Conservation (phyloP, 306 rosid genomes). For the Astragalus membranaceus region DNA sequence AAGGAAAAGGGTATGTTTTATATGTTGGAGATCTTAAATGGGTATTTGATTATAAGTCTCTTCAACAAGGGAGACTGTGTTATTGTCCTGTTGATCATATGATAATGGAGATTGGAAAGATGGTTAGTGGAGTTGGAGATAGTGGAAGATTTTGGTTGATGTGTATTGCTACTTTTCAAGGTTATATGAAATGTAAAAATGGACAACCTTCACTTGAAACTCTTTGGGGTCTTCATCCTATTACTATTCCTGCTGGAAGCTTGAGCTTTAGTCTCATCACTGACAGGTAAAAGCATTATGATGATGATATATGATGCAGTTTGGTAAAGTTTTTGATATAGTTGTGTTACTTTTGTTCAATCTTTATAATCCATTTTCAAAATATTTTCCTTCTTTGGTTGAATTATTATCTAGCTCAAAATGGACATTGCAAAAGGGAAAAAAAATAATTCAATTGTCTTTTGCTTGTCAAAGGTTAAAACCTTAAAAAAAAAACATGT, state of each 20-base stretch:
- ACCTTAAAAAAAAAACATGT: not conserved
- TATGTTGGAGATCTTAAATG: constrained; percentile 86
- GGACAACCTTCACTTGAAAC: constrained; percentile 64
- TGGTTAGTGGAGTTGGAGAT: constrained; percentile 44
- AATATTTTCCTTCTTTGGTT: constrained; percentile 5
- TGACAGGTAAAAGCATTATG: constrained; percentile 49
- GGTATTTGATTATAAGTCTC: constrained; percentile 38
- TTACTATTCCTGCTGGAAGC: constrained; percentile 69
- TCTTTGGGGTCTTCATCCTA: constrained; percentile 84
- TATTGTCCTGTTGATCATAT: constrained; percentile 79
- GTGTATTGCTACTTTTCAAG: constrained; percentile 80
- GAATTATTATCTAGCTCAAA: not conserved
- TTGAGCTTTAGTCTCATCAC: constrained; percentile 72
- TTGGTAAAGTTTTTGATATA: constrained; percentile 31
- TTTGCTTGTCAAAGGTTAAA: constrained; percentile 20
- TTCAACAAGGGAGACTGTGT: constrained; percentile 28
- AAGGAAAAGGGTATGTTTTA: constrained; percentile 61
- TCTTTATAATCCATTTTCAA: not conserved
- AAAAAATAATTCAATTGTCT: not conserved
- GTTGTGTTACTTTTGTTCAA: constrained; percentile 13
- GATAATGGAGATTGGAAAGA: constrained; percentile 75
- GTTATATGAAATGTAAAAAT: constrained; percentile 74
- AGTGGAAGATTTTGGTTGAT: constrained; percentile 64
- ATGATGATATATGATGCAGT: not conserved
- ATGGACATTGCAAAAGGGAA: not conserved